Base-by-base conservation (phyloP, 345 rosid species). In the Brassica carinata region DNA sequence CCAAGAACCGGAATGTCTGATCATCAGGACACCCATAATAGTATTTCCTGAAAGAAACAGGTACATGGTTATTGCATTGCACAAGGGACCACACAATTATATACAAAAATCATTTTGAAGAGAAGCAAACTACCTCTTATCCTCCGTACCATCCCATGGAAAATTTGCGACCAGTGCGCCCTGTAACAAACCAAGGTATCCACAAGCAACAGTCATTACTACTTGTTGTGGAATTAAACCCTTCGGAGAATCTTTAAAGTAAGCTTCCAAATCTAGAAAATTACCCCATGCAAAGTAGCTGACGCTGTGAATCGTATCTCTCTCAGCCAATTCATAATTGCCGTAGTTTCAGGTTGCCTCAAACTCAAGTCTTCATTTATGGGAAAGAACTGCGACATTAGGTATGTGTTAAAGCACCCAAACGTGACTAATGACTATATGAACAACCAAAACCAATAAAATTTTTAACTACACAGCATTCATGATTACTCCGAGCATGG, bases 121-220 rank as follows among this genome's bases (percentile, higher is more conserved):
- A 73, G 71, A 69, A 77, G 76, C 62, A 77, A 67, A 73, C 84
- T 51, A 93, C 99, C 94, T 85, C 83, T 69, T 86, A 81, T 96
- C 92, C 81, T 73, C 83, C 1, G 94, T 90, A 62, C 95, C 97
- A 86, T 93, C 99, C 99, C 99, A 93, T 9, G 99, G 99, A 87
- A 93, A 90, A 84, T 96, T 96, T 84, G 98, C 99, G 58, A 92
- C 98, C 53, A 92, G 90, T 18, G 98, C 97, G 75, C 99, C 99
- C 99, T 96, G 90, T 55, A 58, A 84, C 79, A 18, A 78, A 74
- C 67, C 74, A 67, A 1, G 31, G 31, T 29, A 29, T 29, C 5
- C 31, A 29, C 31, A 29, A 29, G 31, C 31, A 29, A 29, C 31
- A 29, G 31, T 29, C 31, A 29, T 29, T 29, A 29, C 31, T 0